Percentiles rank a stretch among this genome's conserved stretches.
Conservation (phyloP, 2,329 filamentous ascomycete species). For the Penicillium brasilianum region DNA sequence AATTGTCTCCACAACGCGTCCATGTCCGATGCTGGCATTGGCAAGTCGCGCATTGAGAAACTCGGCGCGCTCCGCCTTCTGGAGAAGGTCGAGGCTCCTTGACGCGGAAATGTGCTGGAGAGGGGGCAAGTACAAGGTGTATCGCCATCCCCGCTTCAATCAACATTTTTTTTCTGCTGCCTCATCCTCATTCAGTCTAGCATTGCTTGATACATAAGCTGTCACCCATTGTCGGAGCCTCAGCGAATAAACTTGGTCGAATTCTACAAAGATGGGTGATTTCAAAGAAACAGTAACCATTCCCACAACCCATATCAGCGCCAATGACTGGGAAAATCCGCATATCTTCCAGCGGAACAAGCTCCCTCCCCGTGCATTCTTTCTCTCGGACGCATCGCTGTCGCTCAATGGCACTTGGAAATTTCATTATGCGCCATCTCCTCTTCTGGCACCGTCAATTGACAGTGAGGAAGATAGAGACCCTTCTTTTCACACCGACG, state of each 20-base stretch:
- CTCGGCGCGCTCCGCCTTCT: background rate
- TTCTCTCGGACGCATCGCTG: background rate
- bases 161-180: background rate
- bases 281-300: background rate
- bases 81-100: background rate
- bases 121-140: background rate
- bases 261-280: background rate
- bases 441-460: background rate
- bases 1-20: background rate
- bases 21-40: background rate
- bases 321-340: conserved; percentile 1
- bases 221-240: background rate
- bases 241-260: background rate
- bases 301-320: background rate
- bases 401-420: background rate
- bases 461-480: background rate
- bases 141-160: background rate
- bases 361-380: conserved; percentile 1
- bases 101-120: background rate
- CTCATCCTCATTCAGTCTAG: background rate
- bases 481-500: background rate
- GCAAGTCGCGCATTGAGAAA: background rate
- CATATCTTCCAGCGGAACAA: background rate
- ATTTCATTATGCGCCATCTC: background rate
- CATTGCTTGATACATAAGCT: background rate